Evolutionary conservation across 139 green algal species (phyloP).

Genomic region (Tetraselmis chui): DNA sequence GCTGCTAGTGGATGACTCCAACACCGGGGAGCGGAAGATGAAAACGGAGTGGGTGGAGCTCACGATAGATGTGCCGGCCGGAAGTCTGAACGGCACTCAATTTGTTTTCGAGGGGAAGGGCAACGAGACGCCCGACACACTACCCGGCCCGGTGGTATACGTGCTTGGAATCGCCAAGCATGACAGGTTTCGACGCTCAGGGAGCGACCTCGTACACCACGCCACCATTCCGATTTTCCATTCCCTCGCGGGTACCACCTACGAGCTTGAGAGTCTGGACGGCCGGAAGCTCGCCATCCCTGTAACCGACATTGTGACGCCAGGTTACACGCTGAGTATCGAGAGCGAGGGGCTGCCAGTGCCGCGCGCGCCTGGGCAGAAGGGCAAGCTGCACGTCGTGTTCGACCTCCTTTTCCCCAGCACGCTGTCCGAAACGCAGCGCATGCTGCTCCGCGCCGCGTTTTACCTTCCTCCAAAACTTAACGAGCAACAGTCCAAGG

Average conservation of each 20-base stretch:
- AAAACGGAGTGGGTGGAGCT: conserved; percentile 41
- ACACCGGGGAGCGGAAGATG: conserved; percentile 20
- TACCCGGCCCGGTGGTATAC: conserved; percentile 57
- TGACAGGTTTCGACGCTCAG: conserved; percentile 41
- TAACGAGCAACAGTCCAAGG: conserved; percentile 38
- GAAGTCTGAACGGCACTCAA: conserved; percentile 39
- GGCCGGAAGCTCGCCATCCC: conserved; percentile 38
- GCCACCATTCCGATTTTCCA: conserved; percentile 51
- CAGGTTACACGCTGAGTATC: conserved; percentile 43
- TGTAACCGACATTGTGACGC: conserved; percentile 50
- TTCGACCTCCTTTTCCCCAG: conserved; percentile 66
- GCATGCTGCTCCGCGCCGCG: conserved; percentile 50
- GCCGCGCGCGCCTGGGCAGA: conserved; percentile 4
- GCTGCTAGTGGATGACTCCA: conserved; percentile 27
- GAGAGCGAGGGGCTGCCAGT: conserved; percentile 30
- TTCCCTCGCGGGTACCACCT: not conserved
- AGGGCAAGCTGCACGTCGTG: conserved; percentile 52
- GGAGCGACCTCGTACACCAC: conserved; percentile 54
- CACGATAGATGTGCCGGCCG: conserved; percentile 51
- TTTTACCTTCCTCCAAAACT: conserved; percentile 56
- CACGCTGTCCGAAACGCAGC: conserved; percentile 52
- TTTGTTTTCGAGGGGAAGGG: conserved; percentile 72
- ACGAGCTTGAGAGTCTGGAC: not conserved
- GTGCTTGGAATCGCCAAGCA: conserved; percentile 50
- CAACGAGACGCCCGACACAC: conserved; percentile 46